Base-by-base conservation (phyloP, 306 rosid genomes). In the Prosopis cineraria region DNA sequence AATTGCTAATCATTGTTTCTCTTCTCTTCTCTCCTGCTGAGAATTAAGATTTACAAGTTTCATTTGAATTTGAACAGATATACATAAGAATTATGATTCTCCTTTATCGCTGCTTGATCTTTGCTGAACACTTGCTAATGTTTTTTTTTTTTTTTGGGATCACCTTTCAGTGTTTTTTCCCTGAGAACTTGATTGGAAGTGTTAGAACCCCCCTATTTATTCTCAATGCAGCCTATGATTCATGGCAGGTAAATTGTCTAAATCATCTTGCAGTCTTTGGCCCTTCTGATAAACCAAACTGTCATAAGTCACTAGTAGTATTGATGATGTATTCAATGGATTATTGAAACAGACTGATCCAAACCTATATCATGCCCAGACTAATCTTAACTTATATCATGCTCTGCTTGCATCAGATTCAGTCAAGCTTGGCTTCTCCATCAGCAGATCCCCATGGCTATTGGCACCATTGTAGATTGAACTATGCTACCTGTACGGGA, bases 211-310 rank as follows among this genome's bases (percentile, higher is more conserved):
- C 99, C 0, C 82, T 96, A 14, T 96, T 95, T 80, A 86, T 95
- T 84, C 91, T 95, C 65, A 95, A 95, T 79, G 86, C 99, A 47
- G 99, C 99, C 75, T 96, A 93, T 76, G 98, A 96, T 83, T 86
- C 96, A 24, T 96, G 99, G 99, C 98, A 95, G 99, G 99, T 95
- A 84, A 75, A 72, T 79, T 14, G 29, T 67, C 48, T 5, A 13
- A 12, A 53, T 37, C 16, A 73, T 19, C n/a, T 16, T 30, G 37
- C 71, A 31, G 63, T 79, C 14, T 66, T 73, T 73, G 47, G 36
- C 76, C 33, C 53, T 43, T 2, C 24, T 30, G 22, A 74, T 68
- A 40, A 73, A 43, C 11, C 33, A 48, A 55, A 58, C 63, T 27
- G 25, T 20, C 59, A 9, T 20, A 3, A 3, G 33, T 55, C 19